Conservation (phyloP, 495 filamentous ascomycete genomes). For the Poronia punctata region DNA sequence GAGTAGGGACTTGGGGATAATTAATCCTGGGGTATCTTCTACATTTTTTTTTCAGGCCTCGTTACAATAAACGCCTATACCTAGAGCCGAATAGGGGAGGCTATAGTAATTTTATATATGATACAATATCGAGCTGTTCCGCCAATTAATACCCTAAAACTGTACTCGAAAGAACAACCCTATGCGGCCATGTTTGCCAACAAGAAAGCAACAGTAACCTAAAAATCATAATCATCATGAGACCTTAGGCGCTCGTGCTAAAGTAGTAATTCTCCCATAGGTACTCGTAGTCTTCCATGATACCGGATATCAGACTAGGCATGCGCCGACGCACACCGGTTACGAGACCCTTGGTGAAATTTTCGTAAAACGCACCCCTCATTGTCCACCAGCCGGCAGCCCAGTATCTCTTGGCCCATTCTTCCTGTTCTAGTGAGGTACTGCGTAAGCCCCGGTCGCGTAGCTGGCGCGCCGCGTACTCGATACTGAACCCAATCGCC, state of each 20-base stretch:
- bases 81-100: too few species aligned
- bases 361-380: slow-evolving; percentile 93
- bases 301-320: slow-evolving; percentile 68
- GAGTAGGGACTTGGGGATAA: too few species aligned
- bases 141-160: too few species aligned
- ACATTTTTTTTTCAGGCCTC: too few species aligned
- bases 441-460: slow-evolving; percentile 67
- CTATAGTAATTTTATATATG: too few species aligned
- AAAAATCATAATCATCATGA: not conserved
- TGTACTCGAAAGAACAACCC: too few species aligned
- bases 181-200: not conserved
- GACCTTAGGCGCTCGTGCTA: slow-evolving; percentile 38
- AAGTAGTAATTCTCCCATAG: slow-evolving; percentile 99
- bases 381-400: slow-evolving; percentile 90
- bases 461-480: slow-evolving; percentile 79
- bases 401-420: slow-evolving; percentile 79
- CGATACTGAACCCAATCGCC: slow-evolving; percentile 79
- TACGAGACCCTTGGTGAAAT: slow-evolving; percentile 76
- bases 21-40: too few species aligned
- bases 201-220: not conserved
- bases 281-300: slow-evolving; percentile 93
- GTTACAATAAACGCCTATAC: too few species aligned
- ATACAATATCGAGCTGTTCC: too few species aligned
- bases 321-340: slow-evolving; percentile 64
- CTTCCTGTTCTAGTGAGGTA: slow-evolving; percentile 81